Percentiles rank a stretch among this genome's conserved stretches.
phyloP scores from a whole-genome alignment of 495 filamentous ascomycete genomes.

The Cercophora samala region DNA sequence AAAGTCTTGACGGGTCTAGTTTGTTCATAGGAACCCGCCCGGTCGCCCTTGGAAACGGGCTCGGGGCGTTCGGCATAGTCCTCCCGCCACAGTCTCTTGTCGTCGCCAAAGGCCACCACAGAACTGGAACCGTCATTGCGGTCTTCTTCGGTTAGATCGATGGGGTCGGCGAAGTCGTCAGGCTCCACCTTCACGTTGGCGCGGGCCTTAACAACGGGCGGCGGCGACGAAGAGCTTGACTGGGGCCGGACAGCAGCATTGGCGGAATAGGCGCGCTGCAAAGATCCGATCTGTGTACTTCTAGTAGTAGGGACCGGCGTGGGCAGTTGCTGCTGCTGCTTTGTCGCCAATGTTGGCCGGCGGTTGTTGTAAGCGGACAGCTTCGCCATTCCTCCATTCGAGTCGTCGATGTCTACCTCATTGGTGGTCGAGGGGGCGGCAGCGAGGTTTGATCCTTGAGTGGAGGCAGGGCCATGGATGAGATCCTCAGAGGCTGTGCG shows the following conservation, averaged over 20 bases:
- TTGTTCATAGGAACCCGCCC: constrained; percentile 45
- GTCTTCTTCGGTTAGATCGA: constrained; percentile 69
- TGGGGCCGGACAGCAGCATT: not conserved
- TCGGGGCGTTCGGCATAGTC: constrained; percentile 43
- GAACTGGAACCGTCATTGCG: constrained; percentile 42
- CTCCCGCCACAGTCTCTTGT: constrained; percentile 58
- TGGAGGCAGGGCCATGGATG: not conserved
- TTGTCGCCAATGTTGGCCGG: not conserved
- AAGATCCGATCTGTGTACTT: not conserved
- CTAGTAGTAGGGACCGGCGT: not conserved
- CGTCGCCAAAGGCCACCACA: constrained; percentile 40
- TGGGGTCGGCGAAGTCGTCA: constrained; percentile 48
- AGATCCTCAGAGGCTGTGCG: not conserved
- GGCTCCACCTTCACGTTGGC: constrained; percentile 16
- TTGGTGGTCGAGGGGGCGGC: not conserved
- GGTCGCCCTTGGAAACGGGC: constrained; percentile 49
- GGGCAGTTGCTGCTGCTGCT: not conserved
- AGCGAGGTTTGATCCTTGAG: not conserved
- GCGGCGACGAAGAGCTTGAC: not conserved
- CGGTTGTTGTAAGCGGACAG: not conserved
- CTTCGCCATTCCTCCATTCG: not conserved
- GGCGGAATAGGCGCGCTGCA: constrained; percentile 1
- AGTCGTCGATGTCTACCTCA: not conserved
- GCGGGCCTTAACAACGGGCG: not conserved
- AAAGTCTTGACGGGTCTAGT: constrained; percentile 1